Percentiles rank a stretch among this genome's conserved stretches.
Conservation (phyloP, 108 stramenopile species). For the Nannochloropsis gaditana region DNA sequence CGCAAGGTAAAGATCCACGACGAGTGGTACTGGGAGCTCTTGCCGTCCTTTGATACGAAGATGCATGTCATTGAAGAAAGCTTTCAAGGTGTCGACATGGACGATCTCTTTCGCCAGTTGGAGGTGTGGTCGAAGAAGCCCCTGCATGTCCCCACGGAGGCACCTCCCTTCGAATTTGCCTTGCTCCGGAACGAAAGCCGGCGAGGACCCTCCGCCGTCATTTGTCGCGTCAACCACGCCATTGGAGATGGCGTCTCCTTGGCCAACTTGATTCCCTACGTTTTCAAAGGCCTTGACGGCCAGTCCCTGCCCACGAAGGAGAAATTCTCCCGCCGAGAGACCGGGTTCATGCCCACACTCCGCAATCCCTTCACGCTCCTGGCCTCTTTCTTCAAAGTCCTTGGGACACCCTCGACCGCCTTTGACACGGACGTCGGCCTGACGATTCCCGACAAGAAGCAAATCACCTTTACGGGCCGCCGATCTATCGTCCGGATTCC, state of each 20-base stretch:
- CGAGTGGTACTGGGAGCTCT: not conserved
- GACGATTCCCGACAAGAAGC: constrained; percentile 7
- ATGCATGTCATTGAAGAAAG: not conserved
- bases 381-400: constrained; percentile 15
- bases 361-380: not conserved
- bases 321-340: constrained; percentile 23
- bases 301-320: not conserved
- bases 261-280: constrained; percentile 26
- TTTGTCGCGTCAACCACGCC: constrained; percentile 41
- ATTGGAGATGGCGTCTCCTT: constrained; percentile 50
- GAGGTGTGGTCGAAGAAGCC: constrained; percentile 16
- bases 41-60: not conserved
- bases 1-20: not conserved
- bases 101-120: not conserved
- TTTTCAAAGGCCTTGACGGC: constrained; percentile 35
- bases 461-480: constrained; percentile 24
- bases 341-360: not conserved
- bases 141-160: not conserved
- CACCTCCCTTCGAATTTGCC: not conserved
- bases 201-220: constrained; percentile 20
- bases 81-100: not conserved
- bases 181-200: not conserved
- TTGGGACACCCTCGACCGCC: not conserved
- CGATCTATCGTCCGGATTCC: constrained; percentile 41
- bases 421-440: constrained; percentile 32